Evolutionary conservation across 495 filamentous ascomycete species (phyloP), one percentile per base, ranked within the genome.

Genomic region (Pyronema domesticum): DNA sequence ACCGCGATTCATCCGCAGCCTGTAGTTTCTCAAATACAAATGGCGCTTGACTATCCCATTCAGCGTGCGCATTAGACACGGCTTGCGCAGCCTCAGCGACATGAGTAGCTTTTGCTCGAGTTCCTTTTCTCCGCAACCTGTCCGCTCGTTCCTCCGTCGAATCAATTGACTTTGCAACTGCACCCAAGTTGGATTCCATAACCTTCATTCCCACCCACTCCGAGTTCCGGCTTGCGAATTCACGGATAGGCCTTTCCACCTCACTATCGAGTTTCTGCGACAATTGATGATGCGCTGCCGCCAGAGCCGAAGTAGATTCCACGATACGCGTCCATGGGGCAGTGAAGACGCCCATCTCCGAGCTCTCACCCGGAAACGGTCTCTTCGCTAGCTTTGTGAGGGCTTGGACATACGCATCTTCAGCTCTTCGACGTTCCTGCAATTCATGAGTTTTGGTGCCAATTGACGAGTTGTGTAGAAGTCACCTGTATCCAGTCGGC

Each of bases 21-120:
- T 99, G 93, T 14, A 99, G 78, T 55, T 83, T 86, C 68, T 96
- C 93, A 65, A 93, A 96, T 53, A 95, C 82, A 68, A 85, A 96
- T 6, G 93, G 93, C 36, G 93, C 86, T 65, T 94, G 85, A 7
- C 91, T 93, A 36, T 95, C 83, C 93, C 93, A 99, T 67, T 94
- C 83, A 57, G 81, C 76, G 47, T 70, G 78, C 3, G 88, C 83
- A 59, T 77, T 80, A 49, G 94, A 84, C 11, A 91, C 75, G 44
- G 83, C 79, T 10, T 80, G 70, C 0, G 80, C 71, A 4, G 89
- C 91, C 50, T 73, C 74, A 7, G 89, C 83, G 39, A 94, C 77
- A 68, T 86, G 94, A 37, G 80, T 79, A n/a, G 80, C 69, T 45
- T 80, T 82, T 19, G 84, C 83, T 65, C 85, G 89, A 19, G 77